Conservation (phyloP, 2,329 filamentous ascomycete species). For the Lachnellula cervina region DNA sequence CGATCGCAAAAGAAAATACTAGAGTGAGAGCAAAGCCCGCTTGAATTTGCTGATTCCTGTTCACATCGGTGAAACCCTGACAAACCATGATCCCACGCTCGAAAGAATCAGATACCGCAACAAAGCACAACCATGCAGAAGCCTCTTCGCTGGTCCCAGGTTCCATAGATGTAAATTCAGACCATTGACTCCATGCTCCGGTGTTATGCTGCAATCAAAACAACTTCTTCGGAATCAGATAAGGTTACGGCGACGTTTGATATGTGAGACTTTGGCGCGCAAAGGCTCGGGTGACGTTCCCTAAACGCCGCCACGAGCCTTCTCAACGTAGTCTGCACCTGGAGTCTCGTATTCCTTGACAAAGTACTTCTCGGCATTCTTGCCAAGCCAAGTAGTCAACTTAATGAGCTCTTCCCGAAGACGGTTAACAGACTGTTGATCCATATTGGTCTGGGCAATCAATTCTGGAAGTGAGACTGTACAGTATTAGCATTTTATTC, state of each 20-base stretch:
- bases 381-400: conserved; percentile 79
- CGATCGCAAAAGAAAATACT: background rate
- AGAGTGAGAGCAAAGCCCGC: background rate
- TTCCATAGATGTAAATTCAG: background rate
- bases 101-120: background rate
- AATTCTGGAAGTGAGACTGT: conserved; percentile 86
- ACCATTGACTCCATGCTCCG: background rate
- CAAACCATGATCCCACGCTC: background rate
- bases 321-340: conserved; percentile 66
- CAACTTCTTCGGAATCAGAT: background rate
- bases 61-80: background rate
- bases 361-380: conserved; percentile 69
- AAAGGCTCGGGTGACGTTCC: background rate
- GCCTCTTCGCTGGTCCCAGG: background rate
- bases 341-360: conserved; percentile 70
- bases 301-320: conserved; percentile 38
- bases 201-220: background rate
- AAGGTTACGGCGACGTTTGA: too few species aligned
- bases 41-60: background rate
- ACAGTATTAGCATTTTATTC: conserved; percentile 7
- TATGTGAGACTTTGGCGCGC: too few species aligned
- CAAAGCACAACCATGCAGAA: background rate
- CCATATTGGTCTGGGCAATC: conserved; percentile 97
- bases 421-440: conserved; percentile 80
- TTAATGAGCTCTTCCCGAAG: conserved; percentile 85